These are phyloP conservation scores for Mycena chlorophos DNA, from an alignment of 768 basidiomycete genomes.

Conservation along the genomic window DNA sequence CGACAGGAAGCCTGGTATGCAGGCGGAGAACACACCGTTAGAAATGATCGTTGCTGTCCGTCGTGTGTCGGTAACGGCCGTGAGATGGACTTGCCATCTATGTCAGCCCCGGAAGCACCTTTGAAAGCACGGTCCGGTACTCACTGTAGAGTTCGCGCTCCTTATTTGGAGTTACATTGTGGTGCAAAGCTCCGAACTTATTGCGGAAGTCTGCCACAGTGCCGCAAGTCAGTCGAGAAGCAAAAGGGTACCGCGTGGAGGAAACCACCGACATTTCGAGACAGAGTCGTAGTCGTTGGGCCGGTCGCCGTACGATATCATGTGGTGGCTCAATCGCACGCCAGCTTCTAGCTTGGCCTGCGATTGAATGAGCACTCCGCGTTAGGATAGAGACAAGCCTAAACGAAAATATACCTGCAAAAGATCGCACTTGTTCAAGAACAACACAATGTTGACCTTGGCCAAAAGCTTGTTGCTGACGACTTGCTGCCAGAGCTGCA, in stretches of 20 bases:
- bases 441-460: conserved; percentile 76
- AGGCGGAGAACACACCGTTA: conserved; percentile 66
- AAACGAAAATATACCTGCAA: no score
- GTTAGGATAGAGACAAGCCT: conserved; percentile 13
- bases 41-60: conserved; percentile 73
- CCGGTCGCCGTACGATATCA: conserved; percentile 70
- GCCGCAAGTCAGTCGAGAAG: conserved; percentile 3
- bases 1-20: conserved; percentile 7
- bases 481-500: conserved; percentile 71
- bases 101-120: conserved; percentile 1
- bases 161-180: conserved; percentile 65
- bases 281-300: conserved; percentile 80
- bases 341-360: conserved; percentile 78
- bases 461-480: conserved; percentile 72
- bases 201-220: conserved; percentile 60
- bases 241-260: conserved; percentile 8
- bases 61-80: conserved; percentile 79
- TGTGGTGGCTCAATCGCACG: conserved; percentile 66
- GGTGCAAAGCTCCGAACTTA: conserved; percentile 72
- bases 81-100: conserved; percentile 61
- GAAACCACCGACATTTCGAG: conserved; percentile 58
- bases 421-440: conserved; percentile 81
- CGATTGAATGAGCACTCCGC: conserved; percentile 9
- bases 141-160: conserved; percentile 72
- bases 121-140: conserved; percentile 25